Conservation (phyloP, 495 filamentous ascomycete species). For the Umbilicaria muhlenbergii region DNA sequence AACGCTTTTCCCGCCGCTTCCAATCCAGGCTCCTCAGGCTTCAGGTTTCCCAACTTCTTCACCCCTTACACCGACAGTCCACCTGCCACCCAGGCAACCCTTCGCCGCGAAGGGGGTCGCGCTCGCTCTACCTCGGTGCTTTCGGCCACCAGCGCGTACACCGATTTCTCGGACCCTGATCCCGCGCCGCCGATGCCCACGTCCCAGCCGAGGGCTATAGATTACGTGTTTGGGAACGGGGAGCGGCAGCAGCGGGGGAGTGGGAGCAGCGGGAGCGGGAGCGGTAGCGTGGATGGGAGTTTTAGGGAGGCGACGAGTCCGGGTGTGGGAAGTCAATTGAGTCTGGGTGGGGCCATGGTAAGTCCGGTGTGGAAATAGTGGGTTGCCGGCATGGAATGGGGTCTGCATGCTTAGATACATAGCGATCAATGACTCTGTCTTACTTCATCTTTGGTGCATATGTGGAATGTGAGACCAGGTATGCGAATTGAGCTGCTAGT, state of each 20-base stretch:
- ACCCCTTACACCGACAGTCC: background rate
- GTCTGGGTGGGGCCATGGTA: conserved; percentile 10
- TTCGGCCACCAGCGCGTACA: conserved; percentile 8
- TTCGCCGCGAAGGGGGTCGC: conserved; percentile 14
- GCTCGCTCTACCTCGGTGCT: conserved; percentile 12
- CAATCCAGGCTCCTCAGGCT: conserved; percentile 4
- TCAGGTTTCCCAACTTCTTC: conserved; percentile 16
- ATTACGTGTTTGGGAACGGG: conserved; percentile 8
- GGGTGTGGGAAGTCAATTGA: conserved; percentile 6
- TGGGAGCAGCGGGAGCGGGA: conserved; percentile 28
- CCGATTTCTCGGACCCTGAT: conserved; percentile 13
- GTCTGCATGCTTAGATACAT: too few species aligned
- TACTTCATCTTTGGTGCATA: too few species aligned
- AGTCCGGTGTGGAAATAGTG: conserved; percentile 15
- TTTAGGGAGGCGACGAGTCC: conserved; percentile 19
- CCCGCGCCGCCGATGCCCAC: conserved; percentile 15
- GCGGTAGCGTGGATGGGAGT: conserved; percentile 27
- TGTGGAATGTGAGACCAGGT: too few species aligned
- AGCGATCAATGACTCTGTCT: too few species aligned
- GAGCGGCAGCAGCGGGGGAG: conserved; percentile 20
- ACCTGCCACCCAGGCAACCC: conserved; percentile 9
- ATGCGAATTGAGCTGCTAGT: too few species aligned
- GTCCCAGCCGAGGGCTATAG: conserved; percentile 5
- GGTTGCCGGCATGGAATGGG: background rate
- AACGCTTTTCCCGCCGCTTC: conserved; percentile 18